Percentiles rank a stretch among this genome's conserved stretches.
These are phyloP conservation scores for Neurospora intermedia DNA, from an alignment of 495 filamentous ascomycete species.

Conservation along the genomic window DNA sequence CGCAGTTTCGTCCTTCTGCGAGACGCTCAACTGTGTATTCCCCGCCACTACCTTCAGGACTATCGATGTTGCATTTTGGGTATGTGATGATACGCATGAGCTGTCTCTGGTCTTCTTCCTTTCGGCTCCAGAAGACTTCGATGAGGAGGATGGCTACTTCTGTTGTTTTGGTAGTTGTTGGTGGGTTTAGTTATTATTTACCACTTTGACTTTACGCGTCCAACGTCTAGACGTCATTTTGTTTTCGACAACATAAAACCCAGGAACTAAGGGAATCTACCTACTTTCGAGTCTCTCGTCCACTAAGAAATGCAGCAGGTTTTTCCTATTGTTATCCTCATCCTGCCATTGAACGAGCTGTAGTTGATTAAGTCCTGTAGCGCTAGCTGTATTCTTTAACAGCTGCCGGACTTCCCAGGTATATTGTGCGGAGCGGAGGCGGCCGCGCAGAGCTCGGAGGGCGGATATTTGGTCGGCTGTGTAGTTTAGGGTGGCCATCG, in stretches of 20 bases:
- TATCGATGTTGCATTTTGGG: not conserved
- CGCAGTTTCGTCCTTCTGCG: not conserved
- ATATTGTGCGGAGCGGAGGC: not conserved
- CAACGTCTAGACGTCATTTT: too few relatives aligned
- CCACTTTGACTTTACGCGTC: too few relatives aligned
- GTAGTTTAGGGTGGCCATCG: not conserved
- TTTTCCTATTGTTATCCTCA: not conserved
- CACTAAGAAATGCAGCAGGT: not conserved
- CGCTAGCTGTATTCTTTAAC: not conserved
- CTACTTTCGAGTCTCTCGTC: not conserved
- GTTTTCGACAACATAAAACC: too few relatives aligned
- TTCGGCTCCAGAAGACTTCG: not conserved
- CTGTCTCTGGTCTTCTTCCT: not conserved
- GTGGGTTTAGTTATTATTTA: too few relatives aligned
- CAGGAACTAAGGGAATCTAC: not conserved
- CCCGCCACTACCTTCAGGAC: not conserved
- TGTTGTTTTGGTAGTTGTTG: not conserved
- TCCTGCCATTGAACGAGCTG: not conserved
- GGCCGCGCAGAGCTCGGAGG: not conserved
- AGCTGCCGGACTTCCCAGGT: not conserved
- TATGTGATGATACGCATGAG: not conserved
- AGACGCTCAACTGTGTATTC: not conserved
- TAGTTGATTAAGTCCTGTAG: not conserved
- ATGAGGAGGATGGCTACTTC: not conserved
- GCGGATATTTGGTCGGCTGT: not conserved